Percentiles rank a stretch among this genome's conserved stretches.
Conservation (phyloP, 305 asterid genomes). For the Fraxinus greggii region DNA sequence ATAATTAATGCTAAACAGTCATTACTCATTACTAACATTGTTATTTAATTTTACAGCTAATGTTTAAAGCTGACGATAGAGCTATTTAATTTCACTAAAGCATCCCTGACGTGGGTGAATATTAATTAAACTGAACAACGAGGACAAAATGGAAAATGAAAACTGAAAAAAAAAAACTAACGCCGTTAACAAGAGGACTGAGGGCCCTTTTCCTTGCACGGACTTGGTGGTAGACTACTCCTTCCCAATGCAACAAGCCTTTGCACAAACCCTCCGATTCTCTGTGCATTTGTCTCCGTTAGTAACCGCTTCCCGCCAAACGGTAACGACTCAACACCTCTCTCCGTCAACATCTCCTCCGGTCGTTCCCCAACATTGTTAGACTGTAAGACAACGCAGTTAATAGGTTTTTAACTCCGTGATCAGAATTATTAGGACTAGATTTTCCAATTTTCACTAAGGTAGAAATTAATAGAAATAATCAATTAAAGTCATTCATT, state of each 20-base stretch:
- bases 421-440: not conserved
- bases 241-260: conserved; percentile 72
- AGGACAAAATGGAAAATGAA: not conserved
- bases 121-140: conserved; percentile 27
- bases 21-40: conserved; percentile 12
- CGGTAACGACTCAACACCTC: conserved; percentile 72
- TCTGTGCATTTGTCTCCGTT: conserved; percentile 82
- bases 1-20: conserved; percentile 20
- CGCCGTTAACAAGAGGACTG: conserved; percentile 73
- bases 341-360: conserved; percentile 54
- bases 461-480: not conserved
- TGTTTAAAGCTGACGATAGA: conserved; percentile 38
- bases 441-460: not conserved
- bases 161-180: conserved; percentile 26
- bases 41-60: conserved; percentile 33
- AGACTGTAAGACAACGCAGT: conserved; percentile 40
- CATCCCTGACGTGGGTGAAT: conserved; percentile 34
- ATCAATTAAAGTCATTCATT: not conserved
- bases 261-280: conserved; percentile 68
- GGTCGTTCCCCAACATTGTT: conserved; percentile 42
- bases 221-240: conserved; percentile 81
- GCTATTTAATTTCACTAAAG: conserved; percentile 31
- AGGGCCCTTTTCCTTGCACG: conserved; percentile 76
- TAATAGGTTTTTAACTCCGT: not conserved
- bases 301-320: conserved; percentile 88